Evolutionary conservation across 108 stramenopile species (phyloP).

Genomic region (Cyclotella cryptica): DNA sequence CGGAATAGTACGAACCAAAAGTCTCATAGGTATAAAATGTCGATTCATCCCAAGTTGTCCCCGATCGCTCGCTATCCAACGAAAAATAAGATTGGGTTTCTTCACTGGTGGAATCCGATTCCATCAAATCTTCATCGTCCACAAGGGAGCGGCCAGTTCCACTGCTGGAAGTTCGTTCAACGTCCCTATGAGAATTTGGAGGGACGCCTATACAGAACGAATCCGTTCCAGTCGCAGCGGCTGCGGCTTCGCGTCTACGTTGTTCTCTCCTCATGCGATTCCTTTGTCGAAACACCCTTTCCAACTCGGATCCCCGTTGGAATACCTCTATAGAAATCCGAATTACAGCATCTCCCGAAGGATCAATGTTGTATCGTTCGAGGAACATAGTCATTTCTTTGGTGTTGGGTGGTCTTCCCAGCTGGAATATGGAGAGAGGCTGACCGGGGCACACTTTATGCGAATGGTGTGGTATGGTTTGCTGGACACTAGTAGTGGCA

Average conservation of each 20-base stretch:
- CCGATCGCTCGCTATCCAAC: slow-evolving; percentile 5
- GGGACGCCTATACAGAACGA: too few species aligned
- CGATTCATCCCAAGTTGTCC: slow-evolving; percentile 33
- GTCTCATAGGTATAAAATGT: slow-evolving; percentile 16
- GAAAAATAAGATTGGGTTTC: slow-evolving; percentile 21
- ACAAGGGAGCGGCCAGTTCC: slow-evolving; percentile 19
- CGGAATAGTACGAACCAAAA: neutral
- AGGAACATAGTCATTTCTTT: slow-evolving; percentile 30
- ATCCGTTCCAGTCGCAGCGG: too few species aligned
- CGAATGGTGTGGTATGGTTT: neutral
- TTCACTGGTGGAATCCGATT: slow-evolving; percentile 12
- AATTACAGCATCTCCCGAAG: slow-evolving; percentile 34
- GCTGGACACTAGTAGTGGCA: neutral
- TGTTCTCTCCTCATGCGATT: slow-evolving; percentile 14
- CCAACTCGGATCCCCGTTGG: slow-evolving; percentile 42
- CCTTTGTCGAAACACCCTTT: slow-evolving; percentile 35
- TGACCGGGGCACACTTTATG: slow-evolving; percentile 3
- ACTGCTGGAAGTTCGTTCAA: neutral
- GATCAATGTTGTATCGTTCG: slow-evolving; percentile 37
- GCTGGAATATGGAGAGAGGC: slow-evolving; percentile 31
- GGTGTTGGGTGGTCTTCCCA: slow-evolving; percentile 38
- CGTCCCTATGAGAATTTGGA: too few species aligned
- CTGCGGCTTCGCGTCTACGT: neutral
- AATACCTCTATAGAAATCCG: slow-evolving; percentile 45
- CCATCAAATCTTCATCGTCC: slow-evolving; percentile 9